phyloP scores from a whole-genome alignment of 208 protist genomes.

The Spongospora subterranea region DNA sequence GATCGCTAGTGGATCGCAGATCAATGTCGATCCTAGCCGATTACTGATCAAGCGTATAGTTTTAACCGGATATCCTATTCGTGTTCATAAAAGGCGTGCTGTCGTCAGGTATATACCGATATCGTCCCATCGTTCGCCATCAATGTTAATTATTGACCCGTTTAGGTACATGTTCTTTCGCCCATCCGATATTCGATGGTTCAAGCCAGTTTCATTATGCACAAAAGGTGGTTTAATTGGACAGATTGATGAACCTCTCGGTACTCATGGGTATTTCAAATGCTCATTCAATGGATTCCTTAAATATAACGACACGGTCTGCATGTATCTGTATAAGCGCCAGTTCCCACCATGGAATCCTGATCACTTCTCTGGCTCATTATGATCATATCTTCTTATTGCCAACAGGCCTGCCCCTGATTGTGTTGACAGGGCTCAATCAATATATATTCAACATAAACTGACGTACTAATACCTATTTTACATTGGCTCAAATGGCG shows the following conservation, averaged over 20 bases:
- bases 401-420: too few relatives aligned
- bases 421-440: too few relatives aligned
- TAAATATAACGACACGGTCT: conserved; percentile 92
- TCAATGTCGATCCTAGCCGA: conserved; percentile 77
- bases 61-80: conserved; percentile 80
- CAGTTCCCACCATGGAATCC: conserved; percentile 81
- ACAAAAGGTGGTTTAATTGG: conserved; percentile 90
- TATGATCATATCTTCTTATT: too few relatives aligned
- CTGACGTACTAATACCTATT: too few relatives aligned
- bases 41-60: conserved; percentile 83
- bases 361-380: too few relatives aligned
- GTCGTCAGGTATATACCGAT: conserved; percentile 80
- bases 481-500: too few relatives aligned
- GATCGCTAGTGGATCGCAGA: conserved; percentile 71
- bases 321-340: conserved; percentile 96
- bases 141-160: neutral
- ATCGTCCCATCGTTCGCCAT: neutral
- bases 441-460: too few relatives aligned
- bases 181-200: conserved; percentile 93
- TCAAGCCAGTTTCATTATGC: conserved; percentile 92
- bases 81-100: conserved; percentile 78
- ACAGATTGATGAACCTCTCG: conserved; percentile 93
- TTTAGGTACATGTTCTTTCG: conserved; percentile 79
- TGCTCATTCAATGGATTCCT: conserved; percentile 90
- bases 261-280: conserved; percentile 95